Evolutionary conservation across 257 asterid genomes (phyloP).

Genomic region (Ehretia macrophylla): DNA sequence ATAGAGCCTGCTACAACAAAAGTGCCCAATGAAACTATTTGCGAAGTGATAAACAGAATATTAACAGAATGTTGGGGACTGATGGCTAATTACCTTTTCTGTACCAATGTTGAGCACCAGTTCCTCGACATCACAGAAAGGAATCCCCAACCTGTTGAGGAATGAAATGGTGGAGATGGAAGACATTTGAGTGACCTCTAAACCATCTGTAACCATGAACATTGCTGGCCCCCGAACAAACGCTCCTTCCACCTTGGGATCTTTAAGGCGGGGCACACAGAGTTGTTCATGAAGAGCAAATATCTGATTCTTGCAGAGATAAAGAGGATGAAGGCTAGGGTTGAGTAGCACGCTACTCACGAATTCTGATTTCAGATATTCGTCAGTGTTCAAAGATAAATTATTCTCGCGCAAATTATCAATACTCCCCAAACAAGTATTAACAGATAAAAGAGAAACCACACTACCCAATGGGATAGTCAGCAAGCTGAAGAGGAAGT

Average conservation of each 20-base stretch:
- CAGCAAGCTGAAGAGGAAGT: conserved; percentile 16
- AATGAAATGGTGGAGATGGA: background rate
- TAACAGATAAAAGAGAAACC: no score
- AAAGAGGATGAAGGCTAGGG: no score
- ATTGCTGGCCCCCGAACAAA: conserved; percentile 6
- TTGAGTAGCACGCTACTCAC: no score
- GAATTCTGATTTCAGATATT: no score
- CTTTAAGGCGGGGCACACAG: background rate
- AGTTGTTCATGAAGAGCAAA: no score
- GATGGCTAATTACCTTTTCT: conserved; percentile 8
- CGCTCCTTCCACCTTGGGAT: conserved; percentile 12
- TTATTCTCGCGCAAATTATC: no score
- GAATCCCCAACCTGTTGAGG: background rate
- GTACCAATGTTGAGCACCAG: conserved; percentile 2
- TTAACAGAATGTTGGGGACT: no score
- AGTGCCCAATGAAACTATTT: background rate
- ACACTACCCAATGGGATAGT: conserved; percentile 12
- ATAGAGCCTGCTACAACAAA: background rate
- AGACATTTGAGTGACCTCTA: conserved; percentile 13
- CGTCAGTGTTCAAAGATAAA: no score
- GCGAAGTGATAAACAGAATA: no score
- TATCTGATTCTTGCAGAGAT: no score
- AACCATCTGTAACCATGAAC: conserved; percentile 21
- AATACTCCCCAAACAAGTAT: no score
- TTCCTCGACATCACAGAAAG: conserved; percentile 14